Base-by-base conservation (phyloP, 2,329 filamentous ascomycete genomes). In the Colletotrichum gigasporum region DNA sequence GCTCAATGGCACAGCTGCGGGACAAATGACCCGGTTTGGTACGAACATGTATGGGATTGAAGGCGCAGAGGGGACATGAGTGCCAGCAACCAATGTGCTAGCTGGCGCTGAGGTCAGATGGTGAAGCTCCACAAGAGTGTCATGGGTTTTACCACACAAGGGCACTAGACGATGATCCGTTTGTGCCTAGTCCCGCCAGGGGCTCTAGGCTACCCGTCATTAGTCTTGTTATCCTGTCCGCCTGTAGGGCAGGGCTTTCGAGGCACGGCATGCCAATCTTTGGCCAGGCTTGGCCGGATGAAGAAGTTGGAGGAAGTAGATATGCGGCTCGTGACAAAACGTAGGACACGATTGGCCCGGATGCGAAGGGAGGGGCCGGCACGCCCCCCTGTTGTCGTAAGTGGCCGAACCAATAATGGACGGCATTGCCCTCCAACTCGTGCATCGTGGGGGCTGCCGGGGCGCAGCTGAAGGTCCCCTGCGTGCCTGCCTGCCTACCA, bases 401-500 rank as follows among this genome's bases (percentile, higher is more conserved):
- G 34, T 54, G 41, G 34, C 56, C 56, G 56, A 62, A 35, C 62
- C 62, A 65, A 65, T 65, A 50, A 65, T 65, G 56, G 48, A 20
- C 28, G 48, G 30, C 35, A 65, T 50, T 14, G 48, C 28, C 24
- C 24, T n/a, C 45, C 50, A 26, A 50, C 34, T 48, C 50, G 34
- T 48, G 48, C 48, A 62, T 65, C 56, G 55, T 60, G 48, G 54
- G 61, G 61, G 55, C 48, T n/a, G n/a, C 42, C 28, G 50, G 28
- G 61, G 48, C 61, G 61, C 28, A 64, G 61, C 61, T 61, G 61
- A 64, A 50, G 34, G 32, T 53, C 42, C 56, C 62, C 56, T 65
- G 62, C 56, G 44, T 61, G 56, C 42, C 42, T 48, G 32, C 18
- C 32, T 32, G 22, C 26, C 61, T 60, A 56, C 56, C 48, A 48